These are phyloP conservation scores for Epichloe sibirici DNA, from an alignment of 2,329 filamentous ascomycete species.

Conservation along the genomic window DNA sequence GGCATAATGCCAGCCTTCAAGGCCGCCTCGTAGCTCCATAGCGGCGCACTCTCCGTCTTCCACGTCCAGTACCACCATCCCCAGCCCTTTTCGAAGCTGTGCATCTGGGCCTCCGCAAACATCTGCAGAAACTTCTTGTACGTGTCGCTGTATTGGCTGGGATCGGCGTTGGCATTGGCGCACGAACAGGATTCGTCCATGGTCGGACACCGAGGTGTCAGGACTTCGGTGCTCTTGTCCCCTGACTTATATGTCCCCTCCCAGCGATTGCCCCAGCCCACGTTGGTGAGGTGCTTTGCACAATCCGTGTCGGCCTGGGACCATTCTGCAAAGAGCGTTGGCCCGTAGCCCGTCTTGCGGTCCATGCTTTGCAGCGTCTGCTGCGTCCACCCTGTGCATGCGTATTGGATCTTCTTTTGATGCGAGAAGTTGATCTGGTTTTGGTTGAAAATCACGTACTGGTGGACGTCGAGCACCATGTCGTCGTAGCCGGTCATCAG, in stretches of 20 bases:
- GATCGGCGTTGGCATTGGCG: slow-evolving; percentile 60
- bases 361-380: slow-evolving; percentile 65
- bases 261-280: slow-evolving; percentile 81
- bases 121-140: slow-evolving; percentile 82
- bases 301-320: slow-evolving; percentile 97
- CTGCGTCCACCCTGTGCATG: slow-evolving; percentile 74
- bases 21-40: slow-evolving; percentile 88
- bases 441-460: slow-evolving; percentile 96
- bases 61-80: slow-evolving; percentile 99
- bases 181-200: slow-evolving; percentile 58
- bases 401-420: slow-evolving; percentile 71
- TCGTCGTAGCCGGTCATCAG: slow-evolving; percentile 58
- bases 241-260: slow-evolving; percentile 71
- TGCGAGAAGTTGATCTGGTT: slow-evolving; percentile 75
- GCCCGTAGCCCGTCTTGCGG: slow-evolving; percentile 70
- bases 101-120: slow-evolving; percentile 95
- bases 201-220: slow-evolving; percentile 63
- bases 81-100: slow-evolving; percentile 82
- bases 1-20: slow-evolving; percentile 71
- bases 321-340: slow-evolving; percentile 94
- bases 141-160: slow-evolving; percentile 49
- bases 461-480: slow-evolving; percentile 88
- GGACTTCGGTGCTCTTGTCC: slow-evolving; percentile 46
- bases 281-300: slow-evolving; percentile 75
- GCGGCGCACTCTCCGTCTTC: slow-evolving; percentile 73